Conservation (phyloP, 208 protist species). For the Baffinella frigidus region DNA sequence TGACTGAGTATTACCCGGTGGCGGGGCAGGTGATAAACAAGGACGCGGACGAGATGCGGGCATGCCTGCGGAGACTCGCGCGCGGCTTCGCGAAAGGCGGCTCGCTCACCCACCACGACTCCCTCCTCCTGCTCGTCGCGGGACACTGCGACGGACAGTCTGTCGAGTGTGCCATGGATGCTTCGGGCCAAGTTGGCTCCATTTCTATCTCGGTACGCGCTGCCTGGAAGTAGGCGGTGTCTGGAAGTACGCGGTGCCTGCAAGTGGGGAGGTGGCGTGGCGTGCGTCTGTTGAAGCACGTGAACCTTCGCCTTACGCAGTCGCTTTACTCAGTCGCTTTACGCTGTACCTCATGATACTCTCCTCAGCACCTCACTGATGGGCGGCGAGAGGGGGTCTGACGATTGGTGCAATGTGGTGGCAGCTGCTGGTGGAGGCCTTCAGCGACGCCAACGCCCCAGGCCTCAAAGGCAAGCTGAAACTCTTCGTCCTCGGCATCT, state of each 20-base stretch:
- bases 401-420: not conserved
- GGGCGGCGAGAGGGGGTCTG: not conserved
- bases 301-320: no score
- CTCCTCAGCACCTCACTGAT: not conserved
- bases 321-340: not conserved
- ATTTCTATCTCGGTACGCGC: no score
- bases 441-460: slow-evolving; percentile 16
- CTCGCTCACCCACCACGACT: not conserved
- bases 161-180: not conserved
- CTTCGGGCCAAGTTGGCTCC: not conserved
- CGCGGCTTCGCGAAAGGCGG: not conserved
- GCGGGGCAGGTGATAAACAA: not conserved
- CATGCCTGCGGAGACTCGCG: not conserved
- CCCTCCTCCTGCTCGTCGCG: not conserved
- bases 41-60: not conserved
- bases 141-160: not conserved
- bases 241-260: no score
- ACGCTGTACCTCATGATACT: not conserved
- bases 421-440: not conserved
- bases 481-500: slow-evolving; percentile 1
- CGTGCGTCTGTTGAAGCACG: no score
- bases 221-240: no score
- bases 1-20: not conserved
- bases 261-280: no score
- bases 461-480: slow-evolving; percentile 31